phyloP scores from a whole-genome alignment of 2,329 filamentous ascomycete species.

The Verticillium alfalfae region DNA sequence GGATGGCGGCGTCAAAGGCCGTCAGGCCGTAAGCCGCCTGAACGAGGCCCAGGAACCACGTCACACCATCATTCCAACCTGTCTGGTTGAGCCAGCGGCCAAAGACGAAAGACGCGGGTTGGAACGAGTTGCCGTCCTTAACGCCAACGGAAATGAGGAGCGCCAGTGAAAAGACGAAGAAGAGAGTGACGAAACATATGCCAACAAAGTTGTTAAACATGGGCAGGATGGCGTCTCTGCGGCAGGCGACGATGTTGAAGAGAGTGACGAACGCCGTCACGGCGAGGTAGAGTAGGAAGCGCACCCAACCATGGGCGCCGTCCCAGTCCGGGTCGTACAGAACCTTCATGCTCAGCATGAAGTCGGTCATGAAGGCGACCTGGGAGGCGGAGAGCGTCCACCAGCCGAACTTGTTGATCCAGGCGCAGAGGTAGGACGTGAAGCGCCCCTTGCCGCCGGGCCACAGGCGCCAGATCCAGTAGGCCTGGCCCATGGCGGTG shows the following conservation, averaged over 20 bases:
- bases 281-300: slow-evolving; percentile 46
- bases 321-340: slow-evolving; percentile 44
- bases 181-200: slow-evolving; percentile 18
- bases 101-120: slow-evolving; percentile 21
- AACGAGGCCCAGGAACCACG: slow-evolving; percentile 15
- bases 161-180: slow-evolving; percentile 18
- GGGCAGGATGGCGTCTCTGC: slow-evolving; percentile 29
- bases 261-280: slow-evolving; percentile 26
- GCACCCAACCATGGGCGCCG: slow-evolving; percentile 41
- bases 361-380: slow-evolving; percentile 53
- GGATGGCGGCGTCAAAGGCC: slow-evolving; percentile 24
- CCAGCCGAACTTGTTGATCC: slow-evolving; percentile 42
- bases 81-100: slow-evolving; percentile 23
- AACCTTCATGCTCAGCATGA: slow-evolving; percentile 49
- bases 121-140: slow-evolving; percentile 22
- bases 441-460: not conserved
- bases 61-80: slow-evolving; percentile 25
- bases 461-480: not conserved
- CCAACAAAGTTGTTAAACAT: slow-evolving; percentile 24
- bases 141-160: slow-evolving; percentile 23
- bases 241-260: slow-evolving; percentile 31
- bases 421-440: not conserved
- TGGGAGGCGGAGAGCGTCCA: slow-evolving; percentile 43
- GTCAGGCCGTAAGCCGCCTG: slow-evolving; percentile 18
- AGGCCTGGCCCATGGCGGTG: slow-evolving; percentile 21